A percentile compares a stretch with the other conserved stretches of the same genome.
phyloP scores from a whole-genome alignment of 495 filamentous ascomycete species.

The Neurospora pannonica region DNA sequence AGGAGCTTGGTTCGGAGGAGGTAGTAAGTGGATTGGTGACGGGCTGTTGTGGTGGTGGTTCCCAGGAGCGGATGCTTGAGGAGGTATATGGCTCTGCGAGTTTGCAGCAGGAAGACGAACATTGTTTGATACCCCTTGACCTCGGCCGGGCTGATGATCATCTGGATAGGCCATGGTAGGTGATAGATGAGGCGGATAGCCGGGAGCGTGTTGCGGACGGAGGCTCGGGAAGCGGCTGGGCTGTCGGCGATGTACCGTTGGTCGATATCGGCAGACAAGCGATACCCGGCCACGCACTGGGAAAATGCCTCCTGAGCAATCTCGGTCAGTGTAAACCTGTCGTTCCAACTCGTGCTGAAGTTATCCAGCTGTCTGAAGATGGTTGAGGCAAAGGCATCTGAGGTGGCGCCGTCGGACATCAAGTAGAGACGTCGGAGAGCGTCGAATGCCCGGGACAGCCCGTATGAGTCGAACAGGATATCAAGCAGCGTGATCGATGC shows the following conservation, averaged over 20 bases:
- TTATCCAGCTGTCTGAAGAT: conserved; percentile 73
- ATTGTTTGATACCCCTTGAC: conserved; percentile 57
- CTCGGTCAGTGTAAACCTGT: conserved; percentile 75
- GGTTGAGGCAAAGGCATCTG: conserved; percentile 51
- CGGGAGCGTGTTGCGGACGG: conserved; percentile 41
- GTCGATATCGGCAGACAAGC: conserved; percentile 46
- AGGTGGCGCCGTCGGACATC: conserved; percentile 55
- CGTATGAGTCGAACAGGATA: conserved; percentile 59
- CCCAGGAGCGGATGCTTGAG: conserved; percentile 49
- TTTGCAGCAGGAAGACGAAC: conserved; percentile 68
- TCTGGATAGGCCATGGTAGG: conserved; percentile 79
- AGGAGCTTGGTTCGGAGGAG: conserved; percentile 62
- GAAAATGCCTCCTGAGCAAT: conserved; percentile 62
- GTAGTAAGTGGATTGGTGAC: conserved; percentile 43
- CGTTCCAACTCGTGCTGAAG: conserved; percentile 60
- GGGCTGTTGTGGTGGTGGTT: conserved; percentile 12
- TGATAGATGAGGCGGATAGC: conserved; percentile 50
- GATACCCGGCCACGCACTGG: conserved; percentile 44
- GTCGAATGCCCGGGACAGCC: conserved; percentile 54
- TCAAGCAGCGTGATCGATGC: conserved; percentile 54
- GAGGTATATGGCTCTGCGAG: conserved; percentile 59
- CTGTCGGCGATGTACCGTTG: conserved; percentile 22
- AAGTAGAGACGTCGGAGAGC: conserved; percentile 65
- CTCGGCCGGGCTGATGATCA: conserved; percentile 57
- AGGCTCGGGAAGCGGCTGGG: conserved; percentile 29